phyloP scores from a whole-genome alignment of 169 alveolate genomes.

The Eimeria acervulina region DNA sequence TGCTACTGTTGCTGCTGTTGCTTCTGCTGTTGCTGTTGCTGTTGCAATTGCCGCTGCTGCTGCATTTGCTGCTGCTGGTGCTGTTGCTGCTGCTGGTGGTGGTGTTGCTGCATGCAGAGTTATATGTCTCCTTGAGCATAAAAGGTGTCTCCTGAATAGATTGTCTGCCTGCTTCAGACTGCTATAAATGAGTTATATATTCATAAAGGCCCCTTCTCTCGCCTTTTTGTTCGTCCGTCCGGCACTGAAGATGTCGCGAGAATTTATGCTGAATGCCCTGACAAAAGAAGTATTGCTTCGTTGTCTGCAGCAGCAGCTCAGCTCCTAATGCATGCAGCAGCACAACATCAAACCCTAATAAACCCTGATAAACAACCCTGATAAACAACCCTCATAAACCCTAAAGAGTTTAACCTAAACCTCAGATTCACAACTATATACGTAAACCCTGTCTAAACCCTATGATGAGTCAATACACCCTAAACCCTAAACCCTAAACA shows the following conservation, averaged over 20 bases:
- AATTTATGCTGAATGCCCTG: slow-evolving; percentile 81
- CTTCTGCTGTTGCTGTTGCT: not conserved
- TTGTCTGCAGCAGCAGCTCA: slow-evolving; percentile 3
- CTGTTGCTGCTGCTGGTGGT: not conserved
- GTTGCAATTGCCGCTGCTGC: not conserved
- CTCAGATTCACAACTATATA: too few relatives aligned
- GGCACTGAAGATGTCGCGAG: slow-evolving; percentile 93
- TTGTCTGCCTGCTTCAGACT: slow-evolving; percentile 25
- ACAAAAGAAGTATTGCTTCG: not conserved
- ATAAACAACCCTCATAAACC: too few relatives aligned
- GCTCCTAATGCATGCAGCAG: slow-evolving; percentile 33
- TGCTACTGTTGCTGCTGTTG: not conserved
- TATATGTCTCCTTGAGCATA: too few relatives aligned
- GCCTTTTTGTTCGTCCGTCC: slow-evolving; percentile 93
- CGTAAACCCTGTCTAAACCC: too few relatives aligned
- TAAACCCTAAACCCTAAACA: too few relatives aligned
- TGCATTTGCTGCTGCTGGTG: too few relatives aligned
- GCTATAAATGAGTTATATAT: not conserved
- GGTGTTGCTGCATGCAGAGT: not conserved
- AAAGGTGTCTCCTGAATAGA: too few relatives aligned
- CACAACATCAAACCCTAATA: too few relatives aligned
- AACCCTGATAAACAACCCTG: too few relatives aligned
- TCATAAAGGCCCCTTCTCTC: slow-evolving; percentile 55
- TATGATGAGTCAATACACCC: too few relatives aligned
- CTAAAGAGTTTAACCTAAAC: too few relatives aligned